Conservation (phyloP, 1,284 basidiomycete genomes). For the Cryptococcus sp. region DNA sequence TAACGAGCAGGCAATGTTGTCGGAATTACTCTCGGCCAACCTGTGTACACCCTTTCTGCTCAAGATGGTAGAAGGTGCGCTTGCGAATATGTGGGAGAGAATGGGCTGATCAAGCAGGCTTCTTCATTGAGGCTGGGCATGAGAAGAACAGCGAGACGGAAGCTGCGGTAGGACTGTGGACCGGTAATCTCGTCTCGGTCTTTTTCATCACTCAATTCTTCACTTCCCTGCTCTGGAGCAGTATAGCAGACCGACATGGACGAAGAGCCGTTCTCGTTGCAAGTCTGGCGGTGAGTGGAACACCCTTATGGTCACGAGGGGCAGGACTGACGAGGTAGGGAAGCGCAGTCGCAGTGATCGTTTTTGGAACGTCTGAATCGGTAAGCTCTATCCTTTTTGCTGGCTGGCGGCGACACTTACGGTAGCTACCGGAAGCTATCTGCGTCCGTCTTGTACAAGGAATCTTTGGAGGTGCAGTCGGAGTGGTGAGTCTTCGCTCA, state of each 20-base stretch:
- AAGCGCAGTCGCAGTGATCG: constrained; percentile 51
- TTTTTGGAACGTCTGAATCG: constrained; percentile 80
- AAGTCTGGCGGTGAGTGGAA: constrained; percentile 68
- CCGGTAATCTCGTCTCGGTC: constrained; percentile 48
- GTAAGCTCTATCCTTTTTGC: constrained; percentile 24
- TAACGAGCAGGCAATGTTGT: constrained; percentile 68
- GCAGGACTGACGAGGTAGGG: constrained; percentile 27
- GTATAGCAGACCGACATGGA: constrained; percentile 86
- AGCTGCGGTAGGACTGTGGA: constrained; percentile 45
- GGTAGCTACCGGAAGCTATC: constrained; percentile 72
- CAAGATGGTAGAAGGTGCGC: constrained; percentile 82
- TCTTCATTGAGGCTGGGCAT: constrained; percentile 31
- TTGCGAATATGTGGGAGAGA: neutral
- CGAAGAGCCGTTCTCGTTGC: constrained; percentile 76
- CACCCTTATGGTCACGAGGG: neutral
- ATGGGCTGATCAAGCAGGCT: constrained; percentile 18
- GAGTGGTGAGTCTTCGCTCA: constrained; percentile 59
- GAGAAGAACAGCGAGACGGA: constrained; percentile 39
- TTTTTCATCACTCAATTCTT: constrained; percentile 63
- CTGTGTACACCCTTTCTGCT: constrained; percentile 81
- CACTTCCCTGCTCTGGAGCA: constrained; percentile 88
- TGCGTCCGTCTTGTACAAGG: constrained; percentile 87
- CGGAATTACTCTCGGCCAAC: constrained; percentile 86
- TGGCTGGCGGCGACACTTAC: too few relatives aligned
- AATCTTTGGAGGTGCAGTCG: constrained; percentile 89